These are phyloP conservation scores for Phytophthora fragariaefolia DNA, from an alignment of 352 stramenopile genomes.

Conservation along the genomic window DNA sequence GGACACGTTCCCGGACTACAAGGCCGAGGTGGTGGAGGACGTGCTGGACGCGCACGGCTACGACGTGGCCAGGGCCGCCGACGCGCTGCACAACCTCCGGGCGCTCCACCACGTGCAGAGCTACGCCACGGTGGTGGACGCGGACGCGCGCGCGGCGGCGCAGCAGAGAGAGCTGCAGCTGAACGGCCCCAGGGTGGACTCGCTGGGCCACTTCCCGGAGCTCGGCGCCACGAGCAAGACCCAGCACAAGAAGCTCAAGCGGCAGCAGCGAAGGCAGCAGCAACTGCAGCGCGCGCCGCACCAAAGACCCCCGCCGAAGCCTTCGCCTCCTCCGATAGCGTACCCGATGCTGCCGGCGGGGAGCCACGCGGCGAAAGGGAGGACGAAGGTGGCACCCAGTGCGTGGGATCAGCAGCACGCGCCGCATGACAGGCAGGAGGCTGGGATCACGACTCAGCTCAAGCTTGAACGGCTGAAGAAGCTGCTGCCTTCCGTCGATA, in stretches of 20 bases:
- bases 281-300: slow-evolving; percentile 34
- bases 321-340: slow-evolving; percentile 29
- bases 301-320: slow-evolving; percentile 39
- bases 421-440: slow-evolving; percentile 38
- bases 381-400: slow-evolving; percentile 23
- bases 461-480: slow-evolving; percentile 71
- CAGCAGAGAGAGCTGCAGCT: slow-evolving; percentile 28
- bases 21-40: slow-evolving; percentile 65
- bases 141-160: slow-evolving; percentile 24
- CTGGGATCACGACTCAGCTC: slow-evolving; percentile 64
- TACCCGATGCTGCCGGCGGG: slow-evolving; percentile 29
- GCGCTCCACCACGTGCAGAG: slow-evolving; percentile 66
- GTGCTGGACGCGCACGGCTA: slow-evolving; percentile 66
- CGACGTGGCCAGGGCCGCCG: slow-evolving; percentile 59
- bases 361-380: slow-evolving; percentile 19
- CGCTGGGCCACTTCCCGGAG: slow-evolving; percentile 61
- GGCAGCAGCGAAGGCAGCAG: slow-evolving; percentile 34
- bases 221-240: slow-evolving; percentile 39
- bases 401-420: slow-evolving; percentile 42
- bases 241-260: slow-evolving; percentile 42
- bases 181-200: slow-evolving; percentile 50
- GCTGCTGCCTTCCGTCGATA: slow-evolving; percentile 62
- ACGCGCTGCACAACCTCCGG: slow-evolving; percentile 62
- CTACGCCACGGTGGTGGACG: slow-evolving; percentile 61
- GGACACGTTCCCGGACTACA: slow-evolving; percentile 62